Evolutionary conservation across 257 asterid genomes (phyloP).

Genomic region (Scutellaria barbata): DNA sequence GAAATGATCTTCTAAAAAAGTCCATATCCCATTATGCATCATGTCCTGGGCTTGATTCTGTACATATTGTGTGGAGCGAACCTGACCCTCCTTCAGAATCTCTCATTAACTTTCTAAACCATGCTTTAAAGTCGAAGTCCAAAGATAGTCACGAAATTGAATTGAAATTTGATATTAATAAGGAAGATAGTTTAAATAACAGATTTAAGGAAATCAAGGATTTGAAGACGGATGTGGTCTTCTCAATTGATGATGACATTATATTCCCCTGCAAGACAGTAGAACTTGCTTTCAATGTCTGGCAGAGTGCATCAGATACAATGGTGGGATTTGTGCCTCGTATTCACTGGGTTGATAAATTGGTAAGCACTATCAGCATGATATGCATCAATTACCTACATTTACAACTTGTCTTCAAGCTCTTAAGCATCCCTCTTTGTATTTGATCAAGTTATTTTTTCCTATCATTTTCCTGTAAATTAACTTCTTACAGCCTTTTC

Average conservation of each 20-base stretch:
- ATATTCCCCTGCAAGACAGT: conserved; percentile 76
- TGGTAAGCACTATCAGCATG: conserved; percentile 43
- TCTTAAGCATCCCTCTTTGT: neutral
- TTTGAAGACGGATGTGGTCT: conserved; percentile 73
- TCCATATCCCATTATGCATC: conserved; percentile 80
- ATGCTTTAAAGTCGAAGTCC: conserved; percentile 47
- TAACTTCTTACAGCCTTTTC: neutral
- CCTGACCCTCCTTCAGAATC: conserved; percentile 74
- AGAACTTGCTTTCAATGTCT: conserved; percentile 71
- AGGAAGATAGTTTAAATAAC: conserved; percentile 88
- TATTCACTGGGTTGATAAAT: conserved; percentile 64
- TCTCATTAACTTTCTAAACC: conserved; percentile 56
- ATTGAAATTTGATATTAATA: conserved; percentile 65
- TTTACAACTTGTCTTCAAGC: conserved; percentile 1
- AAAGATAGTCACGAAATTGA: conserved; percentile 58
- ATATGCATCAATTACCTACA: conserved; percentile 3
- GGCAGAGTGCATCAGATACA: conserved; percentile 81
- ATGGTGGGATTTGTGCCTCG: conserved; percentile 98
- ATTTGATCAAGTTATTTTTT: neutral
- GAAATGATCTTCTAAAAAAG: conserved; percentile 77
- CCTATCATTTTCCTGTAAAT: neutral
- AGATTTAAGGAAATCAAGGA: conserved; percentile 83
- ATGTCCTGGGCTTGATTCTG: conserved; percentile 71
- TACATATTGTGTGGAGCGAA: conserved; percentile 86
- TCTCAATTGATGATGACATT: conserved; percentile 82